These are phyloP conservation scores for Penicillium waksmanii DNA, from an alignment of 495 filamentous ascomycete genomes.

Conservation along the genomic window DNA sequence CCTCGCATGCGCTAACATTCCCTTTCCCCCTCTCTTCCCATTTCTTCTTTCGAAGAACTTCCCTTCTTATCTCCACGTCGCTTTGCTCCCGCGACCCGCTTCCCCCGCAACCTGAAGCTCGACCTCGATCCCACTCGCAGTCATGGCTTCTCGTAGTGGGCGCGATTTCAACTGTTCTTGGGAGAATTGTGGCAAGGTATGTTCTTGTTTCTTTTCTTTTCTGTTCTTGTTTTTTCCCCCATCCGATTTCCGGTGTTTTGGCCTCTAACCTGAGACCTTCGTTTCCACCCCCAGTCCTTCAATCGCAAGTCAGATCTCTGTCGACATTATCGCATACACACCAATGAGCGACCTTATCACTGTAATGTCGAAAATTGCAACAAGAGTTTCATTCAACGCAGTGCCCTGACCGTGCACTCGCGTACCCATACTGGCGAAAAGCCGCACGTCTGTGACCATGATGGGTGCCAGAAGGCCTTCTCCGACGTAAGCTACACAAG, in stretches of 20 bases:
- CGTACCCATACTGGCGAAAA: conserved; percentile 91
- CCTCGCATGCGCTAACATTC: conserved; percentile 23
- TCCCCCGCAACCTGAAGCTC: conserved; percentile 23
- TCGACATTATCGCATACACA: conserved; percentile 87
- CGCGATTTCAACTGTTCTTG: conserved; percentile 54
- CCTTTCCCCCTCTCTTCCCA: conserved; percentile 9
- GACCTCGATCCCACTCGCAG: conserved; percentile 12
- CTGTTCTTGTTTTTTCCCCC: background rate
- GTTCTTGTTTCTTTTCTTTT: conserved; percentile 7
- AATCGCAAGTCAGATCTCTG: conserved; percentile 92
- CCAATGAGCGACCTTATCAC: conserved; percentile 82
- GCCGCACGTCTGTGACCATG: conserved; percentile 79
- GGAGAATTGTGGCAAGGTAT: conserved; percentile 52
- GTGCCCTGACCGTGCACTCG: conserved; percentile 83
- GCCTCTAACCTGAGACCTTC: conserved; percentile 8
- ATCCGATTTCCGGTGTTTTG: background rate
- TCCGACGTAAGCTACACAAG: conserved; percentile 68
- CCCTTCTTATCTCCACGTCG: conserved; percentile 20
- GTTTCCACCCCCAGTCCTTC: conserved; percentile 69
- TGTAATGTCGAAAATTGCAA: conserved; percentile 72
- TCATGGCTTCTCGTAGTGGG: conserved; percentile 49
- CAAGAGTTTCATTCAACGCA: conserved; percentile 90
- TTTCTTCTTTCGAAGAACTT: conserved; percentile 5
- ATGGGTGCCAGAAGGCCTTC: conserved; percentile 82
- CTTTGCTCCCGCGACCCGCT: conserved; percentile 24